Conservation (phyloP, 164 flowering plant species). For the Paratinospora sagittata region DNA sequence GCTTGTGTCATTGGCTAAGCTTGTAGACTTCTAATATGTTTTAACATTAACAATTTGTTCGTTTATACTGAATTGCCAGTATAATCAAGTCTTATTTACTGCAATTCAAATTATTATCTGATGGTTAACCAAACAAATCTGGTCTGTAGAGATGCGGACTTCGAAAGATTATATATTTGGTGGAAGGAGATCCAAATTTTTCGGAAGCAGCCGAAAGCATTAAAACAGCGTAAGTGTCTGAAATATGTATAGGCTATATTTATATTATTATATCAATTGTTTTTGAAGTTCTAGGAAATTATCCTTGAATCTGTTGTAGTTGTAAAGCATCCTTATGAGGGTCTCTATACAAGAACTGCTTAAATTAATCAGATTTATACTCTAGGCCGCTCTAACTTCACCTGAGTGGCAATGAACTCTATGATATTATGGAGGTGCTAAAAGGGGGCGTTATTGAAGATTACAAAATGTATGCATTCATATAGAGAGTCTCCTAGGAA, state of each 20-base stretch:
- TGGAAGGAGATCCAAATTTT: slow-evolving; percentile 90
- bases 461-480: no score
- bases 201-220: slow-evolving; percentile 90
- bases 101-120: neutral
- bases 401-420: no score
- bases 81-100: neutral
- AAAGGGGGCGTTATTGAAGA: no score
- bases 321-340: no score
- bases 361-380: neutral
- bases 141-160: slow-evolving; percentile 76
- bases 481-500: no score
- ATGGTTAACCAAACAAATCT: neutral
- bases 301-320: neutral
- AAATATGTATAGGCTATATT: neutral
- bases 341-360: neutral
- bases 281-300: neutral
- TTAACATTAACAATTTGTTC: neutral
- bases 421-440: no score
- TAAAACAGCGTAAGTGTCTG: slow-evolving; percentile 83
- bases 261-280: neutral
- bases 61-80: neutral
- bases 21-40: neutral
- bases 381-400: neutral
- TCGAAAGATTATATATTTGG: slow-evolving; percentile 78
- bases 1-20: neutral